Evolutionary conservation across 306 rosid genomes (phyloP), one percentile per base, ranked within the genome.

Genomic region (Corylus heterophylla): DNA sequence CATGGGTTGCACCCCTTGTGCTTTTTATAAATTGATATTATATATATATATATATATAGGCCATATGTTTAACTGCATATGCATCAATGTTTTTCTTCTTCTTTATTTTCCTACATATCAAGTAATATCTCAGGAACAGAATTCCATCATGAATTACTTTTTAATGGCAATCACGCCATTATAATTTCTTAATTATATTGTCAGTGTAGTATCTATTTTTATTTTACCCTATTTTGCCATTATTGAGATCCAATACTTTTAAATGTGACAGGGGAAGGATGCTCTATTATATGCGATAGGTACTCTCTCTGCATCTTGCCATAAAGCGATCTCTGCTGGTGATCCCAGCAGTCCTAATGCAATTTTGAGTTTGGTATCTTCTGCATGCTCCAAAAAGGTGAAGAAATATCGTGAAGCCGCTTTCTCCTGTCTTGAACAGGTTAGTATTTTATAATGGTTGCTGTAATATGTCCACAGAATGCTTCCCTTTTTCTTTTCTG

Each of bases 391-490:
- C 72, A 90, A 89, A 87, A 92, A 94, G 79, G 89, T 73, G 44
- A 94, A 92, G 85, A 91, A 88, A 82, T 92, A 91, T 69, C 92
- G 93, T 52, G 98, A 92, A 84, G 97, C 94, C 29, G 97, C 97
- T 50, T 85, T 94, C 80, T 51, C 91, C 55, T 87, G 95, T 86
- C 98, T 92, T 74, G 97, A 94, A 51, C 88, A 91, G 94, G 97
- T 89, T 74, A 69, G 80, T 35, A 49, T 71, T 85, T 76, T 55
- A 16, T 45, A 48, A 51, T 81, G 66, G 61, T 71, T 78, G 74
- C 77, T 27, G 63, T 51, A 49, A 20, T 76, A 74, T 78, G 68
- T 64, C 16, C 67, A 56, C 42, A 56, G 73, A 71, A 39, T 54
- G 47, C 54, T 69, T 74, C 74, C 73, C 72, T 11, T 69, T 42